These are phyloP conservation scores for Leucogyrophana mollusca DNA, from an alignment of 768 basidiomycete genomes.

Conservation along the genomic window DNA sequence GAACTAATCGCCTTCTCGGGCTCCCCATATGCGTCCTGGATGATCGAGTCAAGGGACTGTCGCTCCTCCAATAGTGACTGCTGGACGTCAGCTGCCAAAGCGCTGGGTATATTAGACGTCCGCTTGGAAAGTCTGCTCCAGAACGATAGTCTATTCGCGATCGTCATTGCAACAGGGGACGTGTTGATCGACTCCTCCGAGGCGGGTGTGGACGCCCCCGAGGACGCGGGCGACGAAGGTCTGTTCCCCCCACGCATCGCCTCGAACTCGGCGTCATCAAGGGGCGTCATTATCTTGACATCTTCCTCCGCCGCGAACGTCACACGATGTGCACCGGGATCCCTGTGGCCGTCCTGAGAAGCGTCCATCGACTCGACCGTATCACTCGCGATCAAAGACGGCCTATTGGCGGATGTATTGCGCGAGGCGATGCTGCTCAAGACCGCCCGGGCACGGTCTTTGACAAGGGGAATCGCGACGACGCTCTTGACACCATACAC, in stretches of 20 bases:
- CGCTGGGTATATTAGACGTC: slow-evolving; percentile 21
- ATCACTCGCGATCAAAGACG: slow-evolving; percentile 41
- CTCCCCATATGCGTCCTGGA: slow-evolving; percentile 44
- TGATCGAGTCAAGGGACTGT: slow-evolving; percentile 35
- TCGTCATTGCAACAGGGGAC: slow-evolving; percentile 57
- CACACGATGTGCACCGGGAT: no score
- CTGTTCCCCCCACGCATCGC: slow-evolving; percentile 2
- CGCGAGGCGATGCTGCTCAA: slow-evolving; percentile 53
- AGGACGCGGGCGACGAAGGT: slow-evolving; percentile 30
- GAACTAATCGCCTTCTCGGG: slow-evolving; percentile 53
- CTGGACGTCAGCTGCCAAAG: slow-evolving; percentile 8
- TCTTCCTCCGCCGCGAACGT: slow-evolving; percentile 52
- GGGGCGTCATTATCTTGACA: slow-evolving; percentile 44
- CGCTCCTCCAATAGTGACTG: slow-evolving; percentile 14
- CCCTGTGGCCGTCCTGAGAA: slow-evolving; percentile 27
- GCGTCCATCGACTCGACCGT: slow-evolving; percentile 21
- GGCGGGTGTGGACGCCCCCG: slow-evolving; percentile 54
- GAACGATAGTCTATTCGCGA: slow-evolving; percentile 70
- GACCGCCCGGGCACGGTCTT: slow-evolving; percentile 55
- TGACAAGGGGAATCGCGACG: slow-evolving; percentile 67
- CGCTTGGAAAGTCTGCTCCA: slow-evolving; percentile 66
- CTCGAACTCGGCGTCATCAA: slow-evolving; percentile 6
- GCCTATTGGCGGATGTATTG: slow-evolving; percentile 41
- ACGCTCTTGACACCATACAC: slow-evolving; percentile 72
- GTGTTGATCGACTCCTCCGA: slow-evolving; percentile 43